Conservation (phyloP, 257 asterid species). For the Salvia miltiorrhiza region DNA sequence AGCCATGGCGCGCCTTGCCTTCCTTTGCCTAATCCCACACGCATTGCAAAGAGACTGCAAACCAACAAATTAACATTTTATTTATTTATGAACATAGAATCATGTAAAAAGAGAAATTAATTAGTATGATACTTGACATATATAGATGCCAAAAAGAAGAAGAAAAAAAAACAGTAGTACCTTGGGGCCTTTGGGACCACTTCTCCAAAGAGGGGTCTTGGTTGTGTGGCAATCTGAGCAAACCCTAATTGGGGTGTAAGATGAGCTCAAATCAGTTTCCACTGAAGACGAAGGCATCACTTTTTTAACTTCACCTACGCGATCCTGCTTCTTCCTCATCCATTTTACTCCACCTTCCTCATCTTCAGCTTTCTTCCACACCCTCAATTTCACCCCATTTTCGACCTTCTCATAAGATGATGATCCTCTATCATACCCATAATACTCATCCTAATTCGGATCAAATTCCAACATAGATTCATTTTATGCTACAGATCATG, state of each 20-base stretch:
- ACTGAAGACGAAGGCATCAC: slow-evolving; percentile 25
- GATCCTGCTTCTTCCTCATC: slow-evolving; percentile 26
- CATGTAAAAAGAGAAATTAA: too few species aligned
- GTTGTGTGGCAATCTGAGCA: slow-evolving; percentile 94
- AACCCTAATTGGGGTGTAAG: slow-evolving; percentile 83
- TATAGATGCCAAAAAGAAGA: not conserved
- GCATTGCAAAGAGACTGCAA: slow-evolving; percentile 91
- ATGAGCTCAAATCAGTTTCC: slow-evolving; percentile 52
- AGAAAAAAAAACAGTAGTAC: too few species aligned
- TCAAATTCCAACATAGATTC: not conserved
- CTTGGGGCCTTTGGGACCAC: slow-evolving; percentile 99
- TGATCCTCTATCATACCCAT: slow-evolving; percentile 32
- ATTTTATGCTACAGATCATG: not conserved
- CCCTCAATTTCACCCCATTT: slow-evolving; percentile 36
- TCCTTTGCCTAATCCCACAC: slow-evolving; percentile 92
- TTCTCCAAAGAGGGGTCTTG: slow-evolving; percentile 98
- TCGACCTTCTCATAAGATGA: slow-evolving; percentile 30
- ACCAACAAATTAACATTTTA: not conserved
- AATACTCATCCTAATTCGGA: slow-evolving; percentile 30
- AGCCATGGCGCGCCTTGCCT: slow-evolving; percentile 88
- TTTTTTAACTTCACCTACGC: slow-evolving; percentile 40
- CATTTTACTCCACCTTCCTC: slow-evolving; percentile 23
- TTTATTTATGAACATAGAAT: too few species aligned
- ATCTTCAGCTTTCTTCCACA: slow-evolving; percentile 47
- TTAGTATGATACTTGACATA: too few species aligned